Conservation (phyloP, 2,329 filamentous ascomycete genomes). For the Pseudogymnoascus pannorum region DNA sequence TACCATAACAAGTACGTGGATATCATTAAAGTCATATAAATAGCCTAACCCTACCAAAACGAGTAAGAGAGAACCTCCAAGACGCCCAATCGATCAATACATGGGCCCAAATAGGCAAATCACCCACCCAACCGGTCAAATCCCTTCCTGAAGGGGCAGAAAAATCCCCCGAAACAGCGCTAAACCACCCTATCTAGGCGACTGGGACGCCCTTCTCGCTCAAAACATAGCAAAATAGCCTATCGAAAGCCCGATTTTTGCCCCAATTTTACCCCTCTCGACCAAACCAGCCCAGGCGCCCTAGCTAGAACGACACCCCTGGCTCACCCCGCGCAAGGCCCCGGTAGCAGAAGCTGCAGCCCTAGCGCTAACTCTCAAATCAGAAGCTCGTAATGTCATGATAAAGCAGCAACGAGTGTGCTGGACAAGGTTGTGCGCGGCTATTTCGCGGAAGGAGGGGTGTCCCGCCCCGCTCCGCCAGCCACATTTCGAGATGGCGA, state of each 20-base stretch:
- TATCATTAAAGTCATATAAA: constrained; percentile 9
- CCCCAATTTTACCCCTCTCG: background rate
- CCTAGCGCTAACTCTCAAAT: constrained; percentile 9
- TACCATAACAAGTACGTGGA: constrained; percentile 5
- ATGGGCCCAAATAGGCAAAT: background rate
- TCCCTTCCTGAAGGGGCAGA: background rate
- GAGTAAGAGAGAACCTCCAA: constrained; percentile 6
- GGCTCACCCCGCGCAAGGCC: background rate
- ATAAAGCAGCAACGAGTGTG: constrained; percentile 3
- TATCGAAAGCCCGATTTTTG: constrained; percentile 6
- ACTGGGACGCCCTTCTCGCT: constrained; percentile 7
- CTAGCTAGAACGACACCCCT: background rate
- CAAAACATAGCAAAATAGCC: constrained; percentile 3
- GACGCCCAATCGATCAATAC: background rate
- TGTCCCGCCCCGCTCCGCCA: constrained; percentile 2
- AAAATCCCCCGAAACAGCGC: background rate
- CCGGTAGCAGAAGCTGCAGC: background rate
- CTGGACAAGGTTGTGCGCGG: constrained; percentile 7
- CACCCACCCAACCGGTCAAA: constrained; percentile 1
- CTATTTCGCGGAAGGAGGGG: background rate
- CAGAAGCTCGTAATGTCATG: constrained; percentile 4
- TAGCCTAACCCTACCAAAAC: background rate
- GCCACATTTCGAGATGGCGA: background rate
- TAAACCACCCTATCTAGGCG: constrained; percentile 1
- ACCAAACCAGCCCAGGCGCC: background rate